Evolutionary conservation across 2,329 filamentous ascomycete species (phyloP).

Genomic region (Diaporthe sp.): DNA sequence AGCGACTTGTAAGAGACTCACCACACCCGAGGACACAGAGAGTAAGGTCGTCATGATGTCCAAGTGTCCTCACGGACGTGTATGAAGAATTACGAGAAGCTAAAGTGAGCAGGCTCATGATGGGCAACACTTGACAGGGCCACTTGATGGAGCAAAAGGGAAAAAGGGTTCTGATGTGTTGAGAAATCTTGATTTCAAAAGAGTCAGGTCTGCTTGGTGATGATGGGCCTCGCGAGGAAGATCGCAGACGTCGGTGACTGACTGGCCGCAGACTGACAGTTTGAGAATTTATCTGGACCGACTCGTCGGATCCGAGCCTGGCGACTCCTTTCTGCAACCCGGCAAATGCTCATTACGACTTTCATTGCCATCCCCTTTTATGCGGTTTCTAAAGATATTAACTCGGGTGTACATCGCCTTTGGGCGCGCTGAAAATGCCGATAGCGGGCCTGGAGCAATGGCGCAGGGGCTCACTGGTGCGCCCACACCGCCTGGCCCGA

Average conservation of each 20-base stretch:
- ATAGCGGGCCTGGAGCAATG: constrained; percentile 20
- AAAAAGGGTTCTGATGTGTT: not conserved
- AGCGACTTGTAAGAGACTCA: constrained; percentile 56
- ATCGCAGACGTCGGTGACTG: not conserved
- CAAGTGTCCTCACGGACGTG: constrained; percentile 25
- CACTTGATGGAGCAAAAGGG: constrained; percentile 32
- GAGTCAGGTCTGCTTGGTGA: not conserved
- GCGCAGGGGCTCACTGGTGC: not conserved
- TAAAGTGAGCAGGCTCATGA: constrained; percentile 30
- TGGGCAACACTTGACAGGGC: constrained; percentile 48
- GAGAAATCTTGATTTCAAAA: constrained; percentile 6
- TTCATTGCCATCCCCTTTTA: constrained; percentile 36
- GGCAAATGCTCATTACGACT: constrained; percentile 29
- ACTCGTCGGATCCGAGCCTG: constrained; percentile 18
- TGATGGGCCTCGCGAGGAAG: not conserved
- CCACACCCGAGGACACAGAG: constrained; percentile 87
- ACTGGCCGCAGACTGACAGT: not conserved
- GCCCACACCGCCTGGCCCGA: constrained; percentile 31
- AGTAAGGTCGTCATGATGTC: constrained; percentile 65
- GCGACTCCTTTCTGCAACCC: constrained; percentile 29
- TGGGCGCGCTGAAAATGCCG: constrained; percentile 9
- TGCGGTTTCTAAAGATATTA: constrained; percentile 32
- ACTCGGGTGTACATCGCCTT: constrained; percentile 23
- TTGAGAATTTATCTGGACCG: constrained; percentile 9
- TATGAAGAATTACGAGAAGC: constrained; percentile 24